Evolutionary conservation across 352 stramenopile genomes (phyloP), one percentile per base, ranked within the genome.

Genomic region (Salisapilia sapeloensis): DNA sequence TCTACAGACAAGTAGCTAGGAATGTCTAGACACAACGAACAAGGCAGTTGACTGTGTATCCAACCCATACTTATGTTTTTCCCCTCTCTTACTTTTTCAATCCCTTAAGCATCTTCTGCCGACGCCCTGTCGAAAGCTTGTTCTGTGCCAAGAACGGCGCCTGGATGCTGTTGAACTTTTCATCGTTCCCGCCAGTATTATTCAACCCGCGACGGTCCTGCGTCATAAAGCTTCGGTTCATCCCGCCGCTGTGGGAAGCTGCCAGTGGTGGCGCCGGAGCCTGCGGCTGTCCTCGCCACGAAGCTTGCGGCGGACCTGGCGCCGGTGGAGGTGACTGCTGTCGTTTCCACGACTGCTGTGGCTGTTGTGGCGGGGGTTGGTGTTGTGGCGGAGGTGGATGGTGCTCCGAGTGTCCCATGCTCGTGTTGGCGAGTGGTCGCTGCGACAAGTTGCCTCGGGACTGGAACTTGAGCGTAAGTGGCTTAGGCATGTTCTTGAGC

Each of bases 31-130:
- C 10, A 28, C 24, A 28, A 10, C 10, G n/a, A 10, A 28, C n/a
- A 11, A 17, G 29, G 29, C 14, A 42, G 39, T 24, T 40, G 48
- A 22, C 20, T 15, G 29, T 30, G 29, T 22, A 18, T 36, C 13
- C 33, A 16, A 16, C n/a, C 20, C 22, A 14, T 29, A 11, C 33
- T 10, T 29, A 15, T 24, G 20, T 12, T 8, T 23, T 41, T 19
- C 36, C 27, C 30, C 18, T 39, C 24, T 33, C 4, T 56, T 83
- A 90, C 50, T 90, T 90, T 51, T 83, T 86, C 29, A 90, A 51
- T 10, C 72, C 70, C 65, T 90, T 90, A 18, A 90, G 55, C 67
- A 90, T 90, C 53, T 85, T 86, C 57, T 90, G 74, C 11, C 74
- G 61, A 30, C 70, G 70, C 20, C 71, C 69, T 4, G 70, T 83